phyloP scores from a whole-genome alignment of 164 flowering plant species.

The Buxus sempervirens region DNA sequence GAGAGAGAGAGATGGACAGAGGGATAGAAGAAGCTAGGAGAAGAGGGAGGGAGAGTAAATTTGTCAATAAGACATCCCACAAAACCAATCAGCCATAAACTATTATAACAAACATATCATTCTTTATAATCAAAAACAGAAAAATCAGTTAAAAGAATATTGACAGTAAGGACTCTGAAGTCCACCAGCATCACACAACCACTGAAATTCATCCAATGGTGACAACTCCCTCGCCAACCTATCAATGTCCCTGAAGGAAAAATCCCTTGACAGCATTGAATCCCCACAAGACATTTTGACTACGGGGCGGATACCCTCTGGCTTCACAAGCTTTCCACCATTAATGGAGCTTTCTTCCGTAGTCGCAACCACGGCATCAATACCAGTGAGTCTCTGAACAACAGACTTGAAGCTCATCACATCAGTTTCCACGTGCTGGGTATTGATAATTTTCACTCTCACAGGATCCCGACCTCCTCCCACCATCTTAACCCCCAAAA shows the following conservation, averaged over 20 bases:
- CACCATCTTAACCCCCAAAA: too few species aligned
- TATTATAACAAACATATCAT: too few species aligned
- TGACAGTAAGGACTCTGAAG: neutral
- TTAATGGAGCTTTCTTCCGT: neutral
- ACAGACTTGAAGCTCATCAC: conserved; percentile 55
- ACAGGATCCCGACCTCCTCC: neutral
- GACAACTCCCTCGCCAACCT: conserved; percentile 35
- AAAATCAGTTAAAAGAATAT: too few species aligned
- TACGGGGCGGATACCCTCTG: neutral
- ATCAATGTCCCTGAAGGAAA: conserved; percentile 38
- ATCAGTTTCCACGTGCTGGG: conserved; percentile 30
- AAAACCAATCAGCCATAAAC: too few species aligned
- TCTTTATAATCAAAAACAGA: too few species aligned
- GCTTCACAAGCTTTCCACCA: neutral
- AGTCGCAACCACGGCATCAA: conserved; percentile 24
- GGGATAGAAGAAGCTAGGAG: too few species aligned
- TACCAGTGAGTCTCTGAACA: conserved; percentile 72
- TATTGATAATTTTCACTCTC: neutral
- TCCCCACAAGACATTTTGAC: neutral
- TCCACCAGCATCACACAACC: conserved; percentile 6
- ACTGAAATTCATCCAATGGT: conserved; percentile 31
- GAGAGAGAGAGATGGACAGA: too few species aligned
- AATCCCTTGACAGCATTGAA: conserved; percentile 11
- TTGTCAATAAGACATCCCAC: too few species aligned
- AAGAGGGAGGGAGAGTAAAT: too few species aligned